phyloP scores from a whole-genome alignment of 768 basidiomycete genomes.

The Tulasnella sp. region DNA sequence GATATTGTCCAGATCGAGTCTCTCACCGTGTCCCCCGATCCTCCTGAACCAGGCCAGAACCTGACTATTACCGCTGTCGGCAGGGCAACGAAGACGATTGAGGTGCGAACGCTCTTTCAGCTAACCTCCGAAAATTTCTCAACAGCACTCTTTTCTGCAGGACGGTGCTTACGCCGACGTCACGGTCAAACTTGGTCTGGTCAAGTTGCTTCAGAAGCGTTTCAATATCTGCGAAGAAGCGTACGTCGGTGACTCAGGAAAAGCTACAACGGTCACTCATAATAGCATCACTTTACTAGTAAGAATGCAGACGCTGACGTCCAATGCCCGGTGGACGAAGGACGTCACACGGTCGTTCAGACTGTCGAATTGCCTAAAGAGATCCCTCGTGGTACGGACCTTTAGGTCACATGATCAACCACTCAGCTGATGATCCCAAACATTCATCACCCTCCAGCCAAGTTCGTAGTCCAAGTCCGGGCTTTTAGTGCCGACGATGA shows the following conservation, averaged over 20 bases:
- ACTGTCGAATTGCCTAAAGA: conserved; percentile 82
- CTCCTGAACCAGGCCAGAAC: conserved; percentile 76
- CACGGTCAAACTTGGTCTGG: conserved; percentile 80
- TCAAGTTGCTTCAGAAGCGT: conserved; percentile 71
- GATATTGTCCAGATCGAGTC: conserved; percentile 53
- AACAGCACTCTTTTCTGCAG: conserved; percentile 30
- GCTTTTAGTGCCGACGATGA: conserved; percentile 65
- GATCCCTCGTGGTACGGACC: conserved; percentile 57
- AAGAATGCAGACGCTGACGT: conserved; percentile 61
- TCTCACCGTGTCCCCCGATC: conserved; percentile 72
- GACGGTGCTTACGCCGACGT: conserved; percentile 89
- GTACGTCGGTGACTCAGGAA: conserved; percentile 38
- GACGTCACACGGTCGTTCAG: conserved; percentile 61
- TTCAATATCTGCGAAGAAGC: conserved; percentile 93
- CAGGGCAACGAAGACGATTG: conserved; percentile 42
- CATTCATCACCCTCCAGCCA: conserved; percentile 41
- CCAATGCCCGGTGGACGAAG: conserved; percentile 73
- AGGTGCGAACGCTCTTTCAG: conserved; percentile 36
- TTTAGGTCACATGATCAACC: background rate
- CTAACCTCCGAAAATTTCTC: background rate
- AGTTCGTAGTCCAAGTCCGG: conserved; percentile 58
- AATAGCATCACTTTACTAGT: conserved; percentile 29
- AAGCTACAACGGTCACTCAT: background rate
- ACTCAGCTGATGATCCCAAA: conserved; percentile 6
- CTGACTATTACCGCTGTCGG: conserved; percentile 78